phyloP scores from a whole-genome alignment of 768 basidiomycete species.

The Tricholoma flavovirens region DNA sequence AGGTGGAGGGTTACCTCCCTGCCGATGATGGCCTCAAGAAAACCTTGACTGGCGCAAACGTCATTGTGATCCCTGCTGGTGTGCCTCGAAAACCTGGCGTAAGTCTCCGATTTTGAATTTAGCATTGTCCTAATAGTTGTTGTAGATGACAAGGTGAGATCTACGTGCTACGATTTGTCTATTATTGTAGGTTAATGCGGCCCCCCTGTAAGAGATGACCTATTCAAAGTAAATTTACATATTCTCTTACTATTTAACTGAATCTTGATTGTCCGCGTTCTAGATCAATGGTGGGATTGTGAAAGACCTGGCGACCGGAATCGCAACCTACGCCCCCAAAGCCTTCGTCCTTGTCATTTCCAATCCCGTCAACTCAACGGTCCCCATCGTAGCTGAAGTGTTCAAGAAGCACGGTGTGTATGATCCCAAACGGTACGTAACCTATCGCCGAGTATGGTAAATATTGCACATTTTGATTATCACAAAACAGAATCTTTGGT shows the following conservation, averaged over 20 bases:
- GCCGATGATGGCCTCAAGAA: conserved; percentile 79
- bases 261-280: background rate
- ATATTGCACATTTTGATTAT: background rate
- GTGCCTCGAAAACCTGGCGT: conserved; percentile 94
- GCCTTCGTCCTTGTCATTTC: conserved; percentile 96
- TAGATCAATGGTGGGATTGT: conserved; percentile 99
- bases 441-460: background rate
- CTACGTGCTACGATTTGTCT: background rate
- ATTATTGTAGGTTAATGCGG: conserved; percentile 9
- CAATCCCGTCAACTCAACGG: conserved; percentile 99
- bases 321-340: conserved; percentile 78
- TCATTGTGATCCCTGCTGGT: conserved; percentile 95
- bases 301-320: conserved; percentile 85
- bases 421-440: conserved; percentile 78
- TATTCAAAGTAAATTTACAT: conserved; percentile 71
- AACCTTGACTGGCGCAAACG: conserved; percentile 75
- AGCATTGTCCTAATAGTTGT: conserved; percentile 8
- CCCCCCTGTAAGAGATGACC: conserved; percentile 66
- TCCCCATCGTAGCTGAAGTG: conserved; percentile 93
- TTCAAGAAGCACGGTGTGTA: conserved; percentile 91
- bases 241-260: background rate
- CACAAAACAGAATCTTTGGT: conserved; percentile 78
- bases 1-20: conserved; percentile 76
- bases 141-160: conserved; percentile 49
- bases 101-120: conserved; percentile 25